Conservation (phyloP, 768 basidiomycete genomes). For the Fistulinella prunicolor region DNA sequence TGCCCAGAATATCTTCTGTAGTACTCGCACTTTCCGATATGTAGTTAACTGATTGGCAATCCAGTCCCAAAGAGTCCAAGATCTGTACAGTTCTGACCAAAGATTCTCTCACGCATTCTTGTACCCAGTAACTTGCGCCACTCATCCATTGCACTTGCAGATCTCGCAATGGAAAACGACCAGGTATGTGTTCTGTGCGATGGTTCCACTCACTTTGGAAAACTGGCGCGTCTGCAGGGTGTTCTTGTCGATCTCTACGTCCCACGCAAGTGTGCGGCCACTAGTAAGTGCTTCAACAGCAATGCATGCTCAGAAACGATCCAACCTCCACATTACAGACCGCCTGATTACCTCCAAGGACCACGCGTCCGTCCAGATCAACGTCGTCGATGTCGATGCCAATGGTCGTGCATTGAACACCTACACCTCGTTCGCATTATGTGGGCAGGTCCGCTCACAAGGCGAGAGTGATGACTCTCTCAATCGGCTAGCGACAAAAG, state of each 20-base stretch:
- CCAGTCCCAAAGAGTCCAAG: neutral
- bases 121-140: neutral
- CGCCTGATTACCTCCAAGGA: constrained; percentile 99
- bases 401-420: constrained; percentile 76
- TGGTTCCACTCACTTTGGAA: too few species aligned
- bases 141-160: constrained; percentile 3
- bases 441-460: constrained; percentile 89
- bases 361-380: constrained; percentile 97
- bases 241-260: constrained; percentile 99
- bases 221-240: constrained; percentile 52
- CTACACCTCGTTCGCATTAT: constrained; percentile 90
- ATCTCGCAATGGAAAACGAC: constrained; percentile 82
- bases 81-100: constrained; percentile 33
- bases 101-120: constrained; percentile 27
- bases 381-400: constrained; percentile 90
- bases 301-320: neutral
- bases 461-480: constrained; percentile 96
- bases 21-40: constrained; percentile 1
- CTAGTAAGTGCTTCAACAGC: constrained; percentile 59
- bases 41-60: constrained; percentile 2
- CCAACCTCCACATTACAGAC: constrained; percentile 47
- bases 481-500: constrained; percentile 94
- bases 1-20: neutral
- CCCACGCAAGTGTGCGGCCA: constrained; percentile 98
- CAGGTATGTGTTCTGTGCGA: constrained; percentile 48